Evolutionary conservation across 352 stramenopile species (phyloP).

Genomic region (Phytophthora pluvialis): DNA sequence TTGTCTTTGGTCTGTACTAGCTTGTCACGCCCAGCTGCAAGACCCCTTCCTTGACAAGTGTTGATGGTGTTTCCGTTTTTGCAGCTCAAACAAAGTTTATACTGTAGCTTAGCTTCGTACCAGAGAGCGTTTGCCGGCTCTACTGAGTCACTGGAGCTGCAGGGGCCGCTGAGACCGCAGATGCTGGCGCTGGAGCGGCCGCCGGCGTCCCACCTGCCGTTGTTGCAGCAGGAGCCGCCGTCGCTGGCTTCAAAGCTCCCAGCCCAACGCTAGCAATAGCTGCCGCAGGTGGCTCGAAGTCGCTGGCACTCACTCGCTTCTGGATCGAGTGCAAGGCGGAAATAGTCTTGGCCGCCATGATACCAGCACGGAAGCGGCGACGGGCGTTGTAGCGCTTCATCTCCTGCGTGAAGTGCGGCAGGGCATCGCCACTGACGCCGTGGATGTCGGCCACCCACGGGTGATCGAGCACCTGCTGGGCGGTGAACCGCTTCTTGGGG

Average conservation of each 20-base stretch:
- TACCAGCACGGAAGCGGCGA: slow-evolving; percentile 76
- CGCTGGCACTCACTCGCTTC: slow-evolving; percentile 48
- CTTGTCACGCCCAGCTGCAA: too few relatives aligned
- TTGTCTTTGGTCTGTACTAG: neutral
- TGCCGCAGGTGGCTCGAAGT: slow-evolving; percentile 38
- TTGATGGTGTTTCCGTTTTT: neutral
- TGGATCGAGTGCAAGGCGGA: slow-evolving; percentile 52
- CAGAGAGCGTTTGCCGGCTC: neutral
- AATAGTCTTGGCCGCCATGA: slow-evolving; percentile 85
- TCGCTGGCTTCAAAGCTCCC: slow-evolving; percentile 9
- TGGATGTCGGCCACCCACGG: slow-evolving; percentile 86
- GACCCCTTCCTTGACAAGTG: too few relatives aligned
- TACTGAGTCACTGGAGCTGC: slow-evolving; percentile 25
- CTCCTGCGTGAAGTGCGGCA: slow-evolving; percentile 91
- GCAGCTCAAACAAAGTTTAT: slow-evolving; percentile 10
- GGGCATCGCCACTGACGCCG: slow-evolving; percentile 68
- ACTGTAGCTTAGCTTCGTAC: neutral
- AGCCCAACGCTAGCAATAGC: slow-evolving; percentile 22
- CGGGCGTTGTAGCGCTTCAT: slow-evolving; percentile 91
- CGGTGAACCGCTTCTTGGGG: slow-evolving; percentile 89
- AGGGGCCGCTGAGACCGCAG: neutral
- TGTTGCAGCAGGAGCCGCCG: neutral
- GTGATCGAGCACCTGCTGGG: slow-evolving; percentile 83
- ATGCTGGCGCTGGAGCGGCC: neutral
- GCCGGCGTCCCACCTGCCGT: slow-evolving; percentile 11